Percentiles rank a stretch among this genome's conserved stretches.
These are phyloP conservation scores for Lactifluus subvellereus DNA, from an alignment of 768 basidiomycete species.

Conservation along the genomic window DNA sequence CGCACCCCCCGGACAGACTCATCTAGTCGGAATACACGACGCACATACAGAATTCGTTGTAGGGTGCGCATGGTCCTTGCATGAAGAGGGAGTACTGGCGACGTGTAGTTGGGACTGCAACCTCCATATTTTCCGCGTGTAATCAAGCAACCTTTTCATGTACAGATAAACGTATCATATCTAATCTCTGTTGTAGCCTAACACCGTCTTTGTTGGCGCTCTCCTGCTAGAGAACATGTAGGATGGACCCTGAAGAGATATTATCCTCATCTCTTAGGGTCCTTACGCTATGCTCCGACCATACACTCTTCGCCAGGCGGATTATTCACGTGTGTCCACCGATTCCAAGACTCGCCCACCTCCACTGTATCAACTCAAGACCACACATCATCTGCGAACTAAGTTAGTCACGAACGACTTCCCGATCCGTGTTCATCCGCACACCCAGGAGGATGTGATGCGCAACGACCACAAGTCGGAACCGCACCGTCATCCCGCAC, in stretches of 20 bases:
- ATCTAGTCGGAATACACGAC: slow-evolving; percentile 69
- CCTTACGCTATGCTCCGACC: slow-evolving; percentile 60
- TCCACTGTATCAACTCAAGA: slow-evolving; percentile 51
- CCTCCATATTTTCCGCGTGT: slow-evolving; percentile 67
- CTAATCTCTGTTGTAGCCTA: not conserved
- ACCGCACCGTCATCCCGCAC: slow-evolving; percentile 51
- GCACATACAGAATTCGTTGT: slow-evolving; percentile 94
- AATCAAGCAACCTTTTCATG: not conserved
- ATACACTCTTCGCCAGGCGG: slow-evolving; percentile 52
- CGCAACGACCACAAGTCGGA: slow-evolving; percentile 42
- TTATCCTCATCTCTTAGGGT: slow-evolving; percentile 55
- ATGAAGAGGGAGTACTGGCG: slow-evolving; percentile 79
- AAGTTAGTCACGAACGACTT: slow-evolving; percentile 54
- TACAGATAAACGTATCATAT: not conserved
- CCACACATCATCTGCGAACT: slow-evolving; percentile 30
- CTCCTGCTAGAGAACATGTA: no score
- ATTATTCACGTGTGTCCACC: slow-evolving; percentile 41
- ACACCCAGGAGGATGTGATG: slow-evolving; percentile 53
- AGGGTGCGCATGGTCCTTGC: slow-evolving; percentile 88
- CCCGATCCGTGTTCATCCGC: slow-evolving; percentile 57
- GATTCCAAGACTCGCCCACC: not conserved
- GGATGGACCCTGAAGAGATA: slow-evolving; percentile 53
- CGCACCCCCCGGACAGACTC: slow-evolving; percentile 43
- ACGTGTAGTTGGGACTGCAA: slow-evolving; percentile 92
- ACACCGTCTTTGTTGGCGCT: no score